Evolutionary conservation across 2,329 filamentous ascomycete species (phyloP).

Genomic region (Stachybotrys elegans): DNA sequence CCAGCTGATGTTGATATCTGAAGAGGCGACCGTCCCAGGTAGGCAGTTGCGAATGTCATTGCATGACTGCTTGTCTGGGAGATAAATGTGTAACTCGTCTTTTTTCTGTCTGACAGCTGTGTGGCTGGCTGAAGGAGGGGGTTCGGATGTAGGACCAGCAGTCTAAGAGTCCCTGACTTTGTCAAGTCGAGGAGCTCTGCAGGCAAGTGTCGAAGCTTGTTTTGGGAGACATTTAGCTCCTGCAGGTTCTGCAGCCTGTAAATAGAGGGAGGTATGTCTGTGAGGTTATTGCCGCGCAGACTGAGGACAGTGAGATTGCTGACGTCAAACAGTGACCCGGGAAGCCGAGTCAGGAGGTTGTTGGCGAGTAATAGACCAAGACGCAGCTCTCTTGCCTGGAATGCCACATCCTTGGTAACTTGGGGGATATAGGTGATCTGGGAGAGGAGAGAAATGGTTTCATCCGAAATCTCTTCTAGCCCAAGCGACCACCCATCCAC

Average conservation of each 20-base stretch:
- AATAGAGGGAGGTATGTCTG: conserved; percentile 56
- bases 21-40: conserved; percentile 23
- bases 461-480: conserved; percentile 49
- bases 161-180: conserved; percentile 35
- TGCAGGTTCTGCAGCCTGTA: conserved; percentile 51
- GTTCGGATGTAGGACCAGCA: conserved; percentile 58
- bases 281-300: conserved; percentile 58
- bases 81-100: conserved; percentile 7
- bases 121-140: conserved; percentile 45
- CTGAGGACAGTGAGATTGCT: conserved; percentile 59
- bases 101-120: conserved; percentile 4
- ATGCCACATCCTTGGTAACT: conserved; percentile 52
- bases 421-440: conserved; percentile 49
- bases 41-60: conserved; percentile 17
- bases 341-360: conserved; percentile 53
- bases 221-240: conserved; percentile 63
- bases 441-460: conserved; percentile 51
- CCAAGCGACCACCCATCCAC: conserved; percentile 58
- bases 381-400: conserved; percentile 52
- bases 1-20: conserved; percentile 26
- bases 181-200: conserved; percentile 58
- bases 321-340: conserved; percentile 56
- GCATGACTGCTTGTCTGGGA: conserved; percentile 1
- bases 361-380: conserved; percentile 57
- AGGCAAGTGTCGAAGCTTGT: conserved; percentile 55